A percentile compares a stretch with the other conserved stretches of the same genome.
These are phyloP conservation scores for Aspergillus calidoustus DNA, from an alignment of 2,329 filamentous ascomycete genomes.

Conservation along the genomic window DNA sequence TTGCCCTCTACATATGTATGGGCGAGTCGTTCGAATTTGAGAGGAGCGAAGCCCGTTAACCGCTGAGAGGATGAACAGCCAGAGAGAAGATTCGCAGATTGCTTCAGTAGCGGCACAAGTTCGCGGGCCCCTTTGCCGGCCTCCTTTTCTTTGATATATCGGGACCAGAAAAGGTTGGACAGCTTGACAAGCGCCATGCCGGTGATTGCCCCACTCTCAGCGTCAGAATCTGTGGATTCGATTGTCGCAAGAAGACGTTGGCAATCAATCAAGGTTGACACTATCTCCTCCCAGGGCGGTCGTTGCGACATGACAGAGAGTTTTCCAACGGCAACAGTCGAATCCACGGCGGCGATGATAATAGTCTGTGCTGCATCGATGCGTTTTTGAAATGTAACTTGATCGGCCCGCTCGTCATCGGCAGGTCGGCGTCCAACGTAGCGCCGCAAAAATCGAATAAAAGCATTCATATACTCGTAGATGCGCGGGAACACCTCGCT, in stretches of 20 bases:
- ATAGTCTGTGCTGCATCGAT: conserved; percentile 41
- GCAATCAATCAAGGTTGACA: conserved; percentile 43
- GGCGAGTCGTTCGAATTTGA: conserved; percentile 52
- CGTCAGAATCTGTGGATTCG: conserved; percentile 24
- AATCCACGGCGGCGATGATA: conserved; percentile 47
- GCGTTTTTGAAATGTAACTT: conserved; percentile 38
- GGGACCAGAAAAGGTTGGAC: conserved; percentile 54
- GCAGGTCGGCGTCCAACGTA: conserved; percentile 43
- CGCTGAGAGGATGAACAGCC: conserved; percentile 40
- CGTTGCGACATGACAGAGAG: conserved; percentile 41
- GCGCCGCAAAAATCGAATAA: conserved; percentile 46
- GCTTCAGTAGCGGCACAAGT: conserved; percentile 45
- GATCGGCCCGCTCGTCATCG: conserved; percentile 34
- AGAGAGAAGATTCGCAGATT: conserved; percentile 46
- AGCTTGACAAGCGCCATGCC: conserved; percentile 43
- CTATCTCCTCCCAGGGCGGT: conserved; percentile 44
- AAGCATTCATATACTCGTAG: conserved; percentile 44
- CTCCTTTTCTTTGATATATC: conserved; percentile 50
- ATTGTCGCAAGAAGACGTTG: conserved; percentile 41
- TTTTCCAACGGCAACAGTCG: conserved; percentile 45
- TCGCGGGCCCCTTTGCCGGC: conserved; percentile 36
- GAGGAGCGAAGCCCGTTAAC: conserved; percentile 43
- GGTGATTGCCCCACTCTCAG: conserved; percentile 25
- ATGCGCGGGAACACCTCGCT: conserved; percentile 32
- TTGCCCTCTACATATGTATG: conserved; percentile 46